A percentile compares a stretch with the other conserved stretches of the same genome.
phyloP scores from a whole-genome alignment of 1,284 basidiomycete species.

The Cystobasidium slooffiae region DNA sequence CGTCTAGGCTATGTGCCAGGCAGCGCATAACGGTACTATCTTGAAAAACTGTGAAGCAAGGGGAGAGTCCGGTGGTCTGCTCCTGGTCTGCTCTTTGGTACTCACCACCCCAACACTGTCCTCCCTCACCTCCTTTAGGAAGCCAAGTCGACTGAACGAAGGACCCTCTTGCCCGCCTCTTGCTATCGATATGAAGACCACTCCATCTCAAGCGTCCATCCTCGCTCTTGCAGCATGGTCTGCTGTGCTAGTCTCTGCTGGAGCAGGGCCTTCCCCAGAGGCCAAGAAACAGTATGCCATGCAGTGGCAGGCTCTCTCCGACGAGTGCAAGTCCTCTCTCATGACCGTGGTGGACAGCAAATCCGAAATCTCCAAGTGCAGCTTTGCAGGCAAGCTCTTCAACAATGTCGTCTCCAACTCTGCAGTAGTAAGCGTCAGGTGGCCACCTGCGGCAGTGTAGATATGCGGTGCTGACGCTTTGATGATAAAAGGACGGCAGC shows the following conservation, averaged over 20 bases:
- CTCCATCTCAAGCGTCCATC: neutral
- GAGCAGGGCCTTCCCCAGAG: neutral
- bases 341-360: constrained; percentile 29
- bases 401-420: constrained; percentile 33
- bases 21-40: neutral
- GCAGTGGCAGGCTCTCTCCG: constrained; percentile 3
- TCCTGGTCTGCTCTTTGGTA: no score
- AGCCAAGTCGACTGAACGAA: no score
- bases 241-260: neutral
- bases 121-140: no score
- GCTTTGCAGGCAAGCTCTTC: constrained; percentile 35
- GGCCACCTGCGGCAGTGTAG: no score
- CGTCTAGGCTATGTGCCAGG: constrained; percentile 5
- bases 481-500: constrained; percentile 5
- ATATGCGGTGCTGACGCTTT: neutral
- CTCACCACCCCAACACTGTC: no score
- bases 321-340: constrained; percentile 20
- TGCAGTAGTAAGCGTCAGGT: constrained; percentile 28
- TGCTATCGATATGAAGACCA: neutral
- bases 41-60: no score
- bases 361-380: constrained; percentile 39
- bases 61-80: no score
- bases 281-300: constrained; percentile 4
- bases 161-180: neutral
- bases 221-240: neutral